Base-by-base conservation (phyloP, 1,139 yeast species). In the Suhomyces ambrosiae region DNA sequence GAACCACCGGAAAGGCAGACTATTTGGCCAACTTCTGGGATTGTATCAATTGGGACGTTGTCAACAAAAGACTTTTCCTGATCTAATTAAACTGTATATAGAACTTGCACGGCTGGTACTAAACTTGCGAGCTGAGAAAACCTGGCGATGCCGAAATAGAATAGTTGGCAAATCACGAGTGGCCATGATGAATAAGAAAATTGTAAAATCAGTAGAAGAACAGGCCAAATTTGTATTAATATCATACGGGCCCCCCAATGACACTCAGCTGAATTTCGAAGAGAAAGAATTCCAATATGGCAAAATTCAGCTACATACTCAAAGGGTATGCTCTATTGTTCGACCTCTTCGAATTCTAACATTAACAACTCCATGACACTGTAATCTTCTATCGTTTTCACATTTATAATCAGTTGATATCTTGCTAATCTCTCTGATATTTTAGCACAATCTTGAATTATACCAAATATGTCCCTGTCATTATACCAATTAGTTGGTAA, bases 21-120 rank as follows among this genome's bases (percentile, higher is more conserved):
- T 92, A 86, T 60, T 74, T 92, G 53, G 79, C 78, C 45, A 82
- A 80, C 40, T 79, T 86, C 57, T 84, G 95, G 83, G 74, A 82
- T 35, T 75, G 87, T 50, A 76, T 90, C 50, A 80, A 92, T 63
- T 92, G 98, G 98, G 78, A 82, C 43, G 90, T 86, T 36, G 79
- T 90, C 35, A 85, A 82, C 59, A 69, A 68, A 51, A 78, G 96
- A 52, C 52, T 71, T 41, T 71, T 71, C 61, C 72, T 63, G 52
- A 54, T 68, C 38, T 68, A 61, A 49, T 30, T 30, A 28, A 33
- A 40, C 32, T 35, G 38, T 35, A 35, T 15, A 35, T 35, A 35
- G 38, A n/a, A n/a, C n/a, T n/a, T n/a, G n/a, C n/a, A n/a, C n/a
- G n/a, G n/a, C n/a, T n/a, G n/a, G n/a, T n/a, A n/a, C n/a, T n/a